Percentiles rank a stretch among this genome's conserved stretches.
Conservation (phyloP, 768 basidiomycete genomes). For the Sporobolomyces phaffii region DNA sequence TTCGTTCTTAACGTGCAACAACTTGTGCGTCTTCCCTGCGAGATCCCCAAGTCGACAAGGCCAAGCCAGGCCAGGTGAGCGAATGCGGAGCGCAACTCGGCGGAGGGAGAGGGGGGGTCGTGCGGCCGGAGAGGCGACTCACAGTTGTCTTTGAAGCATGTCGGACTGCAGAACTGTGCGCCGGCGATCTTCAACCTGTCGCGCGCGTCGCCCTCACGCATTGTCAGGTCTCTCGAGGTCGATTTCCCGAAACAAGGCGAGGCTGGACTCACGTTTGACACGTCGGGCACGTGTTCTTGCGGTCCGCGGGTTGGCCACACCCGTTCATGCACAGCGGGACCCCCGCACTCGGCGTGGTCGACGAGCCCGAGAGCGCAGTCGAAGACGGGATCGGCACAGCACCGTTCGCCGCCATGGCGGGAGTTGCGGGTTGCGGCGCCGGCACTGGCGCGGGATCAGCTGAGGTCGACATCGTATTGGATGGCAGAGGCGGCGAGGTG, state of each 20-base stretch:
- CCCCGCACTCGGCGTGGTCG: neutral
- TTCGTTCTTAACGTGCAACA: neutral
- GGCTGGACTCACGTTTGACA: slow-evolving; percentile 13
- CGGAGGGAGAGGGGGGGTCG: neutral
- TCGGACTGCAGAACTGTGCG: slow-evolving; percentile 23
- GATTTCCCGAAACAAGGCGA: neutral
- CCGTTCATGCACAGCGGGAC: slow-evolving; percentile 15
- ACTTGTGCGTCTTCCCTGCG: slow-evolving; percentile 16
- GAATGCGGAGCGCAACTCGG: neutral
- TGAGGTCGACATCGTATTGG: too few species aligned
- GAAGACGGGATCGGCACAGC: neutral
- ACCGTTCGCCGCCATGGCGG: neutral
- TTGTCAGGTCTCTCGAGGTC: neutral
- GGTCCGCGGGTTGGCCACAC: slow-evolving; percentile 21
- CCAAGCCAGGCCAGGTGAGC: neutral
- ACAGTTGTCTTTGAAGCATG: slow-evolving; percentile 32
- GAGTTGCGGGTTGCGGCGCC: neutral
- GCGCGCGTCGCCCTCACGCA: neutral
- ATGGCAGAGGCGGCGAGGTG: too few species aligned
- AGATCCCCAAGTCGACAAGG: neutral
- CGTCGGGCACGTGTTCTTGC: slow-evolving; percentile 20
- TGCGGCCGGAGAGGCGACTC: too few species aligned
- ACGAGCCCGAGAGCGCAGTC: neutral
- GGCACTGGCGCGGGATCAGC: neutral
- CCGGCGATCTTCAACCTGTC: slow-evolving; percentile 13